phyloP scores from a whole-genome alignment of 108 stramenopile species.

The Licmophora abbreviata region DNA sequence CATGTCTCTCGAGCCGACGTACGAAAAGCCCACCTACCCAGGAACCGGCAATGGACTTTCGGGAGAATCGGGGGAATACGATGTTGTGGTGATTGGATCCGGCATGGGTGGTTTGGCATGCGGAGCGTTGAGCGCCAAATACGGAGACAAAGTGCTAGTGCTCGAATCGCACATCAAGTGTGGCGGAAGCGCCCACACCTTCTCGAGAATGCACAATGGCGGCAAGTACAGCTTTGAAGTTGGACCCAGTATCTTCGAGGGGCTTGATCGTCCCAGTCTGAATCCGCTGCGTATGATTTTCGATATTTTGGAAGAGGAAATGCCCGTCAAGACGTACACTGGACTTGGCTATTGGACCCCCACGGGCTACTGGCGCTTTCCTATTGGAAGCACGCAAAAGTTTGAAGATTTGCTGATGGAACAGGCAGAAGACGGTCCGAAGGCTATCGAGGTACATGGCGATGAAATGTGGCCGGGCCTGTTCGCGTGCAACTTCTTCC shows the following conservation, averaged over 20 bases:
- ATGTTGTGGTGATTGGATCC: slow-evolving; percentile 82
- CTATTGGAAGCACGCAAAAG: slow-evolving; percentile 54
- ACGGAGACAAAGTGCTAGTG: slow-evolving; percentile 65
- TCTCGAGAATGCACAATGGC: slow-evolving; percentile 76
- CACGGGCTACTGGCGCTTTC: slow-evolving; percentile 83
- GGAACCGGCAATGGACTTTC: slow-evolving; percentile 85
- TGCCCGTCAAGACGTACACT: slow-evolving; percentile 89
- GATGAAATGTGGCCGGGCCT: slow-evolving; percentile 16
- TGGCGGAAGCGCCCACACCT: slow-evolving; percentile 84
- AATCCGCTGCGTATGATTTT: slow-evolving; percentile 88
- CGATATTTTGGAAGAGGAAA: slow-evolving; percentile 76
- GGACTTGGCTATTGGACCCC: slow-evolving; percentile 88
- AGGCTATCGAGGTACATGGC: slow-evolving; percentile 70
- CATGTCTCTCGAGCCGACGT: slow-evolving; percentile 79
- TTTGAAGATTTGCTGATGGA: slow-evolving; percentile 79
- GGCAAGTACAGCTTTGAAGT: slow-evolving; percentile 87
- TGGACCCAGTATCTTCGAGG: slow-evolving; percentile 85
- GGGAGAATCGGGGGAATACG: slow-evolving; percentile 75
- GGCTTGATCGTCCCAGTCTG: slow-evolving; percentile 72
- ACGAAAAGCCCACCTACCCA: slow-evolving; percentile 86
- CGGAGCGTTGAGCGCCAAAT: slow-evolving; percentile 74
- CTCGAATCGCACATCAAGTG: slow-evolving; percentile 85
- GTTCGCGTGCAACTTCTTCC: background rate
- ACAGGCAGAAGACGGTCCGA: slow-evolving; percentile 77
- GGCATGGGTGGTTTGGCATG: slow-evolving; percentile 88